Evolutionary conservation across 2,329 filamentous ascomycete genomes (phyloP).

Genomic region (Scytalidium sp.): DNA sequence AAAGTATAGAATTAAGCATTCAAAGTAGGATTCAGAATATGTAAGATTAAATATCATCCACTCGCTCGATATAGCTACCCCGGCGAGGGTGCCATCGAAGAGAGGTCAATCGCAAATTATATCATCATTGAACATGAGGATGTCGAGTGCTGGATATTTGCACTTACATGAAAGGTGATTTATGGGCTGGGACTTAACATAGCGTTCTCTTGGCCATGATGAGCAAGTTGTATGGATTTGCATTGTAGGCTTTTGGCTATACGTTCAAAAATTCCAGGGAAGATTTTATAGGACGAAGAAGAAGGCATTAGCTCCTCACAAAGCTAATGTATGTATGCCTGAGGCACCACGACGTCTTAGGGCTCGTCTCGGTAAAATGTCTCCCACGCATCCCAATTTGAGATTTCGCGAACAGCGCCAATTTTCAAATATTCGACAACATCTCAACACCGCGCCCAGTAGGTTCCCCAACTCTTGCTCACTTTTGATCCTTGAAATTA

Average conservation of each 20-base stretch:
- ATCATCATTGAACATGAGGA: slow-evolving; percentile 66
- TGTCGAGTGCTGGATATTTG: neutral
- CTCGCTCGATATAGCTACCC: slow-evolving; percentile 76
- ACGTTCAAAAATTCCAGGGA: neutral
- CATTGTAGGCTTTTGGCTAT: no score
- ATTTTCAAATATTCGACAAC: slow-evolving; percentile 21
- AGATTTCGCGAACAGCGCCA: slow-evolving; percentile 13
- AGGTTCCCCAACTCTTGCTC: slow-evolving; percentile 24
- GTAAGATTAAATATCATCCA: slow-evolving; percentile 96
- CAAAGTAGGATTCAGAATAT: slow-evolving; percentile 76
- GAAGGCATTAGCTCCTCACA: neutral
- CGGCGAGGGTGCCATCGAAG: slow-evolving; percentile 84
- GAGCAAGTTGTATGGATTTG: no score
- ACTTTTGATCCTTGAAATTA: no score
- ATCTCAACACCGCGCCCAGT: slow-evolving; percentile 26
- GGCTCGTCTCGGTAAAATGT: slow-evolving; percentile 13
- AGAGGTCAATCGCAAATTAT: slow-evolving; percentile 99
- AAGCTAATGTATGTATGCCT: slow-evolving; percentile 15
- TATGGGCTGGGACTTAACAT: no score
- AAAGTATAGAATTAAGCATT: neutral
- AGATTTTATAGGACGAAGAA: no score
- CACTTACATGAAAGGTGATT: no score
- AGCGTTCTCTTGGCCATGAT: no score
- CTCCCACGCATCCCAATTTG: slow-evolving; percentile 12
- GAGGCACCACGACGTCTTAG: slow-evolving; percentile 10